phyloP scores from a whole-genome alignment of 2,329 filamentous ascomycete genomes.

The Tolypocladium pustulatum region DNA sequence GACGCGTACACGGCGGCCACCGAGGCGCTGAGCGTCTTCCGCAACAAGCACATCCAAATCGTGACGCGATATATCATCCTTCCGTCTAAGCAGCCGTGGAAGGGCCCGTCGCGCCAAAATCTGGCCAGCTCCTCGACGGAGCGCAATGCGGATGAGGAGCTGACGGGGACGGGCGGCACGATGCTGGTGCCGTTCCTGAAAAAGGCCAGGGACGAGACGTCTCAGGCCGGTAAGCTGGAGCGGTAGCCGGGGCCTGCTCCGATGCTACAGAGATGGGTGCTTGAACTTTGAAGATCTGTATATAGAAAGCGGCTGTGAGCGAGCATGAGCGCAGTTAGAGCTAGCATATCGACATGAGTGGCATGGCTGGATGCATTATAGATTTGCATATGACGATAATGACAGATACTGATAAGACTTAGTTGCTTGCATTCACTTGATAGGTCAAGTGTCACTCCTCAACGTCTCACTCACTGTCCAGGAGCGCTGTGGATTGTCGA shows the following conservation, averaged over 20 bases:
- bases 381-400: neutral
- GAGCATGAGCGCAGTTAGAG: neutral
- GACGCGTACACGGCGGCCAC: constrained; percentile 60
- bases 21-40: constrained; percentile 62
- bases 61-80: constrained; percentile 86
- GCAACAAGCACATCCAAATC: constrained; percentile 82
- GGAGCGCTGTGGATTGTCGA: too few species aligned
- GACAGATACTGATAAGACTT: neutral
- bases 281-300: neutral
- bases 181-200: constrained; percentile 81
- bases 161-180: constrained; percentile 82
- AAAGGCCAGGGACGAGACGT: constrained; percentile 78
- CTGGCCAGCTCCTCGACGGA: constrained; percentile 33
- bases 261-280: neutral
- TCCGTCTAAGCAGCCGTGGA: constrained; percentile 44
- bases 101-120: constrained; percentile 22
- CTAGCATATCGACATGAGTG: neutral
- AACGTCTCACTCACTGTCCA: too few species aligned
- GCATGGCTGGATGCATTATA: neutral
- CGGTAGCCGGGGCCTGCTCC: neutral
- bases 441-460: neutral
- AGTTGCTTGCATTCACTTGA: neutral
- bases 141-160: constrained; percentile 27
- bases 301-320: neutral
- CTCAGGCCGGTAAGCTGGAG: constrained; percentile 22